Base-by-base conservation (phyloP, 2,329 filamentous ascomycete genomes). In the Epichloe festucae region DNA sequence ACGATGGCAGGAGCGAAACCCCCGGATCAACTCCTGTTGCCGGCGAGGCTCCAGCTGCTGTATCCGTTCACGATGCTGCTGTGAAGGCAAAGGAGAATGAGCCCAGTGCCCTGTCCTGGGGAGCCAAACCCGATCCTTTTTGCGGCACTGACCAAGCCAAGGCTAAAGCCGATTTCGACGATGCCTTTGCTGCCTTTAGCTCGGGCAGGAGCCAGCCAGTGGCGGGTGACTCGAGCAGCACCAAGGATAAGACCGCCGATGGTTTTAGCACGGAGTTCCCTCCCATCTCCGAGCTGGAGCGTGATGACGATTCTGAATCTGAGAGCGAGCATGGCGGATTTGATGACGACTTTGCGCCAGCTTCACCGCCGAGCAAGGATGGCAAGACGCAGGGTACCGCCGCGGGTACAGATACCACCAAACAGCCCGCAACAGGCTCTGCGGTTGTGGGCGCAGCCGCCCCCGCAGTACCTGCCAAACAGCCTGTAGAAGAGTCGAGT, bases 311-410 rank as follows among this genome's bases (percentile, higher is more conserved):
- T n/a, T 90, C 86, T 34, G 89, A 94, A 53, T 85, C 84, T 34
- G 84, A 82, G 51, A 86, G 81, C 54, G 87, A 88, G 46, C 79
- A 79, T 47, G 89, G 87, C 42, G 89, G 90, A 0, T 97, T 97
- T 63, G 91, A 94, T 48, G 93, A 98, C 63, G 85, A 96, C 66
- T 97, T 97, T 64, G 84, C 86, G 0, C 81, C 87, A 14, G 77
- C 79, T 2, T 77, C 76, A 4, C 72, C 74, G 23, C 63, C 65
- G 27, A 58, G 64, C 34, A 73, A 71, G 57, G 35, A 52, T 14
- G 55, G 55, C 15, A 56, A 56, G 34, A 58, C 60, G 49, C 48
- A 53, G 31, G 51, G 39, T 35, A 11, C 34, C n/a, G 8, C 17
- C 12, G 15, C 27, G 6, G 41, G 48, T 7, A 35, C 52, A 27